These are phyloP conservation scores for Aspergillus uvarum DNA, from an alignment of 2,329 filamentous ascomycete species.

Conservation along the genomic window DNA sequence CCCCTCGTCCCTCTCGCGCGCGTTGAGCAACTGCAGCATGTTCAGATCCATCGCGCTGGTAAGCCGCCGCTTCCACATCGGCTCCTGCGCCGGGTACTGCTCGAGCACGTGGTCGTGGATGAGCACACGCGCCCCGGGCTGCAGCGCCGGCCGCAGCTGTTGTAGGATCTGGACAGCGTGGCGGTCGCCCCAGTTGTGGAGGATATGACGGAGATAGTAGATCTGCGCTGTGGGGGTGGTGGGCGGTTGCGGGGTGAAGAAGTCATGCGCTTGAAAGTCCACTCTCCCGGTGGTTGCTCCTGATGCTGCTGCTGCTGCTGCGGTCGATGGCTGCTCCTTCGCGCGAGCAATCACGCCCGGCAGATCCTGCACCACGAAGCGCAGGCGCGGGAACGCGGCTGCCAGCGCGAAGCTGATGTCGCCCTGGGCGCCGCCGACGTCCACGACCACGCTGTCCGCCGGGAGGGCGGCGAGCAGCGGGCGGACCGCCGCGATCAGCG, in stretches of 20 bases:
- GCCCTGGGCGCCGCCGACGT: constrained; percentile 56
- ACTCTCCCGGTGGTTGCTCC: constrained; percentile 14
- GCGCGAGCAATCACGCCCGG: constrained; percentile 4
- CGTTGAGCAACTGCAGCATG: too few relatives aligned
- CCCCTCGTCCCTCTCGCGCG: too few relatives aligned
- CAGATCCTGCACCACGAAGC: constrained; percentile 57
- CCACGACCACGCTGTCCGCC: too few relatives aligned
- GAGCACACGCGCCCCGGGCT: constrained; percentile 20
- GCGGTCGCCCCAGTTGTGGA: constrained; percentile 45
- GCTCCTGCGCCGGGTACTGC: background rate
- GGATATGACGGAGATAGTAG: constrained; percentile 40
- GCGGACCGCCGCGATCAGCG: too few relatives aligned
- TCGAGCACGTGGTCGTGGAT: constrained; percentile 15
- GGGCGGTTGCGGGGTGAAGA: constrained; percentile 37
- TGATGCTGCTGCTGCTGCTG: too few relatives aligned
- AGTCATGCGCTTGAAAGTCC: constrained; percentile 35
- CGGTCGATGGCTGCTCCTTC: too few relatives aligned
- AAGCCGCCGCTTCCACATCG: background rate
- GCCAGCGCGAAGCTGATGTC: constrained; percentile 58
- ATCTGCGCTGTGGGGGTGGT: constrained; percentile 25
- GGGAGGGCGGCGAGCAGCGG: too few relatives aligned
- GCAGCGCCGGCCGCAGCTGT: constrained; percentile 35
- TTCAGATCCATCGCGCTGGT: too few relatives aligned
- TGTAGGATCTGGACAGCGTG: constrained; percentile 38
- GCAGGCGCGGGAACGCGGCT: constrained; percentile 50